Conservation (phyloP, 257 asterid genomes). For the Thymus mandschuricus region DNA sequence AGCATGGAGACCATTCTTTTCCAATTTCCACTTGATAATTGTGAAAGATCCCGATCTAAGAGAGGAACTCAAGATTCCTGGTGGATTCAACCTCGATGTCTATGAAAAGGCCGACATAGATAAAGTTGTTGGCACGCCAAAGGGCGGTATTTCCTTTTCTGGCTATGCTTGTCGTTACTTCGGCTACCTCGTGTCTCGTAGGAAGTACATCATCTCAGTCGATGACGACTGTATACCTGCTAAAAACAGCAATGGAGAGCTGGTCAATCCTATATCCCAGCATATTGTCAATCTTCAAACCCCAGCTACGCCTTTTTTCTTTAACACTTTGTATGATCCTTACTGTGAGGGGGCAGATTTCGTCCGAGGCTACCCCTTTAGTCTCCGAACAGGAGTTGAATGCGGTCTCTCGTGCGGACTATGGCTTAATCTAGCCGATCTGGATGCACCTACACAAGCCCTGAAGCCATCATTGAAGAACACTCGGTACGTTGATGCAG, state of each 20-base stretch:
- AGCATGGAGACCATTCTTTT: slow-evolving; percentile 77
- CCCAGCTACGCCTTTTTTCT: slow-evolving; percentile 97
- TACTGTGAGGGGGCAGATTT: slow-evolving; percentile 78
- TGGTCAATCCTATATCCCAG: slow-evolving; percentile 58
- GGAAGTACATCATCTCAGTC: slow-evolving; percentile 67
- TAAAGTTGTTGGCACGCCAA: slow-evolving; percentile 55
- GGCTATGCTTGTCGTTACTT: slow-evolving; percentile 92
- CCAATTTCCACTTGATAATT: slow-evolving; percentile 80
- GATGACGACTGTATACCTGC: slow-evolving; percentile 92
- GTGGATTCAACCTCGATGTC: slow-evolving; percentile 62
- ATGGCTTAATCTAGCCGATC: slow-evolving; percentile 92
- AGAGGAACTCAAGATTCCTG: slow-evolving; percentile 69
- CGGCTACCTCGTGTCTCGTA: slow-evolving; percentile 81
- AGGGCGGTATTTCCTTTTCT: slow-evolving; percentile 53
- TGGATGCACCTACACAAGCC: slow-evolving; percentile 93
- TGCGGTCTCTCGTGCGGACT: slow-evolving; percentile 90
- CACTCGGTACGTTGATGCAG: slow-evolving; percentile 78
- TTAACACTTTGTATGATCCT: slow-evolving; percentile 87
- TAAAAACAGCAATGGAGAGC: slow-evolving; percentile 52
- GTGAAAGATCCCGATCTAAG: slow-evolving; percentile 81
- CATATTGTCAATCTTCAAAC: slow-evolving; percentile 72
- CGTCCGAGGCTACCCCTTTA: slow-evolving; percentile 95
- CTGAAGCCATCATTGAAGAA: slow-evolving; percentile 67
- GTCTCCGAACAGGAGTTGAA: slow-evolving; percentile 80
- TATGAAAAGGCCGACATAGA: slow-evolving; percentile 71